Conservation (phyloP, 2,329 filamentous ascomycete species). For the Mycosphaerella sp. region DNA sequence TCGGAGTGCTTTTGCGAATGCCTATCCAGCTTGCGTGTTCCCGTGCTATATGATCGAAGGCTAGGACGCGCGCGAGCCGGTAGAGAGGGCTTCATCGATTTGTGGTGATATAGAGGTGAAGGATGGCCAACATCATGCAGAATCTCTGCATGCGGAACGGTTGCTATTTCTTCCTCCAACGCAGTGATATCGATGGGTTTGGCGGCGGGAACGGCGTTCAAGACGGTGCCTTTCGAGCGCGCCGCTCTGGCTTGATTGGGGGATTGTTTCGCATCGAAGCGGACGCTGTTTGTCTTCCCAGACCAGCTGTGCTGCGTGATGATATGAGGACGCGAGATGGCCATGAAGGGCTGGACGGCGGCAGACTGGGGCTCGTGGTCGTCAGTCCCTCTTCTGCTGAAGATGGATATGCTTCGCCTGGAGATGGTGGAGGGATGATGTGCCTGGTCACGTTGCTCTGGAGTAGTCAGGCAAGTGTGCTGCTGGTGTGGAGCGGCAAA, state of each 20-base stretch:
- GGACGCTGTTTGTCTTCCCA: constrained; percentile 14
- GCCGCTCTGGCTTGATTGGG: background rate
- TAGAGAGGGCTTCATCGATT: too few relatives aligned
- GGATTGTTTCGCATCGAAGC: background rate
- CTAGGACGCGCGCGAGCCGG: too few relatives aligned
- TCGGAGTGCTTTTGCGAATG: constrained; percentile 26
- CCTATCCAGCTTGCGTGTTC: constrained; percentile 11
- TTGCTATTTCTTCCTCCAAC: constrained; percentile 36
- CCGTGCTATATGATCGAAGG: background rate
- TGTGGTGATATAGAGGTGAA: background rate
- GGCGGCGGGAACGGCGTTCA: constrained; percentile 31
- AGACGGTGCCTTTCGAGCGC: constrained; percentile 25
- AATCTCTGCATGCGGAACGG: constrained; percentile 38
- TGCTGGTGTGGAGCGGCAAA: too few relatives aligned
- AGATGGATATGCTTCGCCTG: constrained; percentile 34
- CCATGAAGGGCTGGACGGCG: constrained; percentile 19
- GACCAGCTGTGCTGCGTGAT: constrained; percentile 26
- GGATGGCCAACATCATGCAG: constrained; percentile 32
- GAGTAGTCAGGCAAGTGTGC: background rate
- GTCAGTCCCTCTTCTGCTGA: constrained; percentile 32
- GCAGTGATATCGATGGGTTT: constrained; percentile 29
- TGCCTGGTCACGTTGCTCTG: background rate
- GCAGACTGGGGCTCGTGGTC: constrained; percentile 22
- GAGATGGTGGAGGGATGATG: constrained; percentile 4
- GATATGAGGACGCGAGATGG: constrained; percentile 21